Base-by-base conservation (phyloP, 2,329 filamentous ascomycete genomes). In the Colletotrichum eremochloae region DNA sequence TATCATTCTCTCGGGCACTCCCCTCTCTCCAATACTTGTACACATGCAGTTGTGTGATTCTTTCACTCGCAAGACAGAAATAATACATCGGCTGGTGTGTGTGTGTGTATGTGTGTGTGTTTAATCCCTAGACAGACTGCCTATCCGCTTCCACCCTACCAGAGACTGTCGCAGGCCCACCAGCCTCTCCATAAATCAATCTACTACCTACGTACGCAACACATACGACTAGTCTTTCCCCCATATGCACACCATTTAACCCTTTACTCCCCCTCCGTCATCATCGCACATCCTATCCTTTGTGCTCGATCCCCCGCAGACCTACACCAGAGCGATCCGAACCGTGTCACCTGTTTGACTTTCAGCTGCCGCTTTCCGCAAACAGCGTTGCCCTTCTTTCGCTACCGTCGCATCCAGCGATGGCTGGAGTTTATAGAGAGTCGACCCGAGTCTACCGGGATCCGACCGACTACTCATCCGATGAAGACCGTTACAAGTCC, bases 401-500 rank as follows among this genome's bases (percentile, higher is more conserved):
- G 55, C 55, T n/a, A 38, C 60, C 55, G 24, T 72, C 70, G 70
- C 70, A 70, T 48, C 15, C 36, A 71, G 67, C 71, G 67, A 73
- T 73, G 71, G 56, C 71, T 63, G 71, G 68, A 71, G 78, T 81
- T 73, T 81, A 80, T 75, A 78, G 79, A 68, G 80, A 82, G 74
- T 74, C 74, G 36, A 68, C 79, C 76, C 80, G 80, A 52, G 74
- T 74, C 71, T 81, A 81, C 73, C 78, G 77, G 58, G 78, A 81
- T 71, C 78, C 77, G 57, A 77, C 80, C 73, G 75, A 77, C 65
- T 78, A 77, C 14, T 78, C 80, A 38, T 83, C 80, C 18, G 84
- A 86, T 73, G 86, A 87, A 67, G 85, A 87, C 62, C 79, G 80
- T 53, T 84, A 84, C 79, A 82, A 81, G 76, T 82, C 80, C 71